Evolutionary conservation across 78 protist genomes (phyloP).

Genomic region (Pigoraptor vietnamica): DNA sequence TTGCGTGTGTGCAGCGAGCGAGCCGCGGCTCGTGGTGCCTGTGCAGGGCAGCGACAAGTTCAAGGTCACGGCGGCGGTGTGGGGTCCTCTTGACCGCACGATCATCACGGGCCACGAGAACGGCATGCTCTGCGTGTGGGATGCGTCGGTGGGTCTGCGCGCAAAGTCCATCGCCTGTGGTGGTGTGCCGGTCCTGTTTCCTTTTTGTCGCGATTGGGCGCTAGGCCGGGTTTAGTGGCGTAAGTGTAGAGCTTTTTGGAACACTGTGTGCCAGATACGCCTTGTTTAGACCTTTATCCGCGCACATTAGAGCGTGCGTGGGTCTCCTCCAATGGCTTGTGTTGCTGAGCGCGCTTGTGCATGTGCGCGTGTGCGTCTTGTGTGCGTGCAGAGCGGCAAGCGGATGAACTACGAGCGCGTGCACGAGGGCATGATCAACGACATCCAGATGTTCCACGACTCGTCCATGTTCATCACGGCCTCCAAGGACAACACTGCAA

Average conservation of each 20-base stretch:
- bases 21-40: neutral
- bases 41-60: neutral
- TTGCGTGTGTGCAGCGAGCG: neutral
- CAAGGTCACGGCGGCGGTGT: constrained; percentile 32
- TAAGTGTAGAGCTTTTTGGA: neutral
- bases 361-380: too few relatives aligned
- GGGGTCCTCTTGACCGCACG: constrained; percentile 54
- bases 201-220: neutral
- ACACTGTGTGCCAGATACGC: too few relatives aligned
- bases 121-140: constrained; percentile 22
- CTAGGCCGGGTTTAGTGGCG: too few relatives aligned
- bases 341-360: too few relatives aligned
- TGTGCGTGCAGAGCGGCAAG: neutral
- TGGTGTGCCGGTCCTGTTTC: neutral
- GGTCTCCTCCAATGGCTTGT: too few relatives aligned
- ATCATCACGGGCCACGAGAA: constrained; percentile 42
- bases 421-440: constrained; percentile 3
- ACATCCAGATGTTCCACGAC: constrained; percentile 50
- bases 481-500: constrained; percentile 73
- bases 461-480: constrained; percentile 56
- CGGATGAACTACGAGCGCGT: neutral
- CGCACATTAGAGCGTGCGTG: too few relatives aligned
- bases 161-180: neutral
- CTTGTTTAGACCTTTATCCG: too few relatives aligned
- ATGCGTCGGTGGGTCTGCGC: neutral